Evolutionary conservation across 805 yeast genomes (phyloP).

Genomic region (Priceomyces castillae): DNA sequence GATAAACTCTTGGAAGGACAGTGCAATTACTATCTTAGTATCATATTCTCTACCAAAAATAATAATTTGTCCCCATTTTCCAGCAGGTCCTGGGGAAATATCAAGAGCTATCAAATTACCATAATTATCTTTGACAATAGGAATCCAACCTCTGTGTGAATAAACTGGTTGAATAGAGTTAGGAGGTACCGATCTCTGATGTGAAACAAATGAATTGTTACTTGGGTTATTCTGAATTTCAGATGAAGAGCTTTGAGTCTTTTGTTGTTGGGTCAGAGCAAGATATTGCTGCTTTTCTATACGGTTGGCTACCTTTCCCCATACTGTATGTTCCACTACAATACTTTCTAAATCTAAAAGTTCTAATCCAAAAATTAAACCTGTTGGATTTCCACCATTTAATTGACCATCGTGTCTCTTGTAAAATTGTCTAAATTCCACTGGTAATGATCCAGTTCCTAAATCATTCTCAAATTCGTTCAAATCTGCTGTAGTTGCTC

Average conservation of each 20-base stretch:
- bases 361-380: slow-evolving; percentile 42
- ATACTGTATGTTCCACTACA: slow-evolving; percentile 39
- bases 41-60: slow-evolving; percentile 45
- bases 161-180: slow-evolving; percentile 35
- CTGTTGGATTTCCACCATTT: slow-evolving; percentile 46
- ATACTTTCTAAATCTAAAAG: slow-evolving; percentile 43
- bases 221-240: slow-evolving; percentile 12
- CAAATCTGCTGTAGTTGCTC: slow-evolving; percentile 45
- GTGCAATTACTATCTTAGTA: slow-evolving; percentile 40
- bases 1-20: slow-evolving; percentile 37
- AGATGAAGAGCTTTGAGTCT: slow-evolving; percentile 14
- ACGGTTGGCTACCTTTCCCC: slow-evolving; percentile 41
- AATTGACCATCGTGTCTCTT: slow-evolving; percentile 47
- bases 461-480: slow-evolving; percentile 46
- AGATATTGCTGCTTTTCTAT: slow-evolving; percentile 37
- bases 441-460: slow-evolving; percentile 41
- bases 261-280: slow-evolving; percentile 23
- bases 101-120: slow-evolving; percentile 45
- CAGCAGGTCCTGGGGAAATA: slow-evolving; percentile 37
- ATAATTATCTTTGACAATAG: slow-evolving; percentile 38
- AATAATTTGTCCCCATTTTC: slow-evolving; percentile 43
- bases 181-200: slow-evolving; percentile 39
- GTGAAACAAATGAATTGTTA: slow-evolving; percentile 25
- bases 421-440: slow-evolving; percentile 44
- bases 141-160: slow-evolving; percentile 41